A percentile compares a stretch with the other conserved stretches of the same genome.
Conservation (phyloP, 148 eudicot genomes). For the Salicornia ramosissima region DNA sequence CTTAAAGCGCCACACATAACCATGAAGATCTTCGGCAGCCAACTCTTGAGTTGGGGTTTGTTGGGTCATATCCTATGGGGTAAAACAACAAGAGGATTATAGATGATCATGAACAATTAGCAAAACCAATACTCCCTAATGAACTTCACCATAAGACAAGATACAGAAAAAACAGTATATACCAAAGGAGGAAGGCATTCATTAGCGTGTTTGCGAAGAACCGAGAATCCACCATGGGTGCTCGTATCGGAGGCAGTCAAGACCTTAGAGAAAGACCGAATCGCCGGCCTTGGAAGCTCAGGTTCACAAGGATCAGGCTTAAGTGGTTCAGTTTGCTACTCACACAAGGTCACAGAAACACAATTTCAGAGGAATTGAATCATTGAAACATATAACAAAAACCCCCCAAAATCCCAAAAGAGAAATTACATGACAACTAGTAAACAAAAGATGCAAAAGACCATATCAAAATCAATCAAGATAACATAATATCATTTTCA, state of each 20-base stretch:
- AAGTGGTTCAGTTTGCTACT: conserved; percentile 64
- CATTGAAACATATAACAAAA: neutral
- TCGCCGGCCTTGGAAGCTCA: conserved; percentile 59
- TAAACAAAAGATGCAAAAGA: conserved; percentile 16
- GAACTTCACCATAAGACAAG: too few species aligned
- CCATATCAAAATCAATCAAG: conserved; percentile 20
- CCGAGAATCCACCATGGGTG: conserved; percentile 98
- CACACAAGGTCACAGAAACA: conserved; percentile 14
- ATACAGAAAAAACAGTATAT: neutral
- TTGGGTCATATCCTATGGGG: conserved; percentile 75
- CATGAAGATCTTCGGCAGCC: conserved; percentile 83
- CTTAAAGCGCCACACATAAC: conserved; percentile 78
- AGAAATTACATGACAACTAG: conserved; percentile 1
- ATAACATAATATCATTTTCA: conserved; percentile 19
- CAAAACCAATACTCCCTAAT: neutral
- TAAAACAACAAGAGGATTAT: neutral
- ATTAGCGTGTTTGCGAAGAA: conserved; percentile 87
- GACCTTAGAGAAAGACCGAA: conserved; percentile 80
- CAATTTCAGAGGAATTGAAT: conserved; percentile 9
- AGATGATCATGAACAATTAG: conserved; percentile 3
- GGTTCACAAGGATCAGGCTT: conserved; percentile 50
- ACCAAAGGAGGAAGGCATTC: conserved; percentile 96
- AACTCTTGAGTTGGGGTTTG: conserved; percentile 83
- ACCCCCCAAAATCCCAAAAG: neutral
- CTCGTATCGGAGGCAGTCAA: conserved; percentile 94